These are phyloP conservation scores for Phaffomyces opuntiae DNA, from an alignment of 805 yeast species.

Conservation along the genomic window DNA sequence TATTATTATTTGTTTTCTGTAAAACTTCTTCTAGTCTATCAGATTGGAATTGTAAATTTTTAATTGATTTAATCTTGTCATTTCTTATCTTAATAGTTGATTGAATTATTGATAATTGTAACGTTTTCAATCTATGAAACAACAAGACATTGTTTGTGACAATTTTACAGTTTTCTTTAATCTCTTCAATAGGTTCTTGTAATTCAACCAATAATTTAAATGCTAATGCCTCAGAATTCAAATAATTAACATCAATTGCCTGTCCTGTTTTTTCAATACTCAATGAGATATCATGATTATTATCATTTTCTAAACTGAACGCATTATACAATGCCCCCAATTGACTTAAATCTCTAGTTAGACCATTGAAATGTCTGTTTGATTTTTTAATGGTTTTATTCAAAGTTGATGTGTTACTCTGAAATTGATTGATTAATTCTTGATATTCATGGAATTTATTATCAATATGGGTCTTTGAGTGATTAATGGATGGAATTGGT, in stretches of 20 bases:
- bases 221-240: slow-evolving; percentile 39
- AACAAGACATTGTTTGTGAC: slow-evolving; percentile 38
- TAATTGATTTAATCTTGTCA: slow-evolving; percentile 24
- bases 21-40: slow-evolving; percentile 27
- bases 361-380: slow-evolving; percentile 38
- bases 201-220: slow-evolving; percentile 28
- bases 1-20: slow-evolving; percentile 21
- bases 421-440: slow-evolving; percentile 21
- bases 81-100: slow-evolving; percentile 31
- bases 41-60: slow-evolving; percentile 28
- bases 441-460: slow-evolving; percentile 20
- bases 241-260: slow-evolving; percentile 67
- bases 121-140: slow-evolving; percentile 51
- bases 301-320: slow-evolving; percentile 42
- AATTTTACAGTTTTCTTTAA: slow-evolving; percentile 27
- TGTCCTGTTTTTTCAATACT: slow-evolving; percentile 80
- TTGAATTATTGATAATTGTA: slow-evolving; percentile 39
- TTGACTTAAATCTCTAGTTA: slow-evolving; percentile 63
- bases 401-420: slow-evolving; percentile 16
- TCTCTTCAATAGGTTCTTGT: slow-evolving; percentile 33
- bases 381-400: slow-evolving; percentile 20
- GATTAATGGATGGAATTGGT: slow-evolving; percentile 43
- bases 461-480: slow-evolving; percentile 26
- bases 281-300: slow-evolving; percentile 33
- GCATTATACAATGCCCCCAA: slow-evolving; percentile 68